A percentile compares a stretch with the other conserved stretches of the same genome.
Conservation (phyloP, 2,329 filamentous ascomycete genomes). For the Corniculantispora saksenae region DNA sequence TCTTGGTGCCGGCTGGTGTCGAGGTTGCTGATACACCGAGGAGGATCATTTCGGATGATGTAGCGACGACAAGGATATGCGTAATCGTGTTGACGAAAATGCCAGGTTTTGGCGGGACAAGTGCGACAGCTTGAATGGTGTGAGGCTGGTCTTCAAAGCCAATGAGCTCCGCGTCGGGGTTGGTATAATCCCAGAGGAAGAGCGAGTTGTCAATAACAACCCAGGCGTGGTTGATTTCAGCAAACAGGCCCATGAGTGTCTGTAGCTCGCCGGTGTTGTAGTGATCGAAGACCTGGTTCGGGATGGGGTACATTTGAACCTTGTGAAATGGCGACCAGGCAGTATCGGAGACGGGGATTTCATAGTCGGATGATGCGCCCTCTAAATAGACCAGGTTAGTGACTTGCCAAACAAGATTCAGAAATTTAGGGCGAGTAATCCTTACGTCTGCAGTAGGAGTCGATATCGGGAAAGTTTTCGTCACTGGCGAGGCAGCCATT, state of each 20-base stretch:
- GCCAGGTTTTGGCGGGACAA: constrained; percentile 79
- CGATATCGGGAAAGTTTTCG: constrained; percentile 81
- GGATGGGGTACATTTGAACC: constrained; percentile 83
- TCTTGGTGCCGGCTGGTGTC: constrained; percentile 67
- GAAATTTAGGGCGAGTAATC: constrained; percentile 26
- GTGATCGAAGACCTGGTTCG: constrained; percentile 88
- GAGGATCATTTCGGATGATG: constrained; percentile 78
- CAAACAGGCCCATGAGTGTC: constrained; percentile 94
- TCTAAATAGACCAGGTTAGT: constrained; percentile 54
- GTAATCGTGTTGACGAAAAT: constrained; percentile 88
- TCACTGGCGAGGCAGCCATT: constrained; percentile 77
- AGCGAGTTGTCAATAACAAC: constrained; percentile 93
- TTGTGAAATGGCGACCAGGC: constrained; percentile 91
- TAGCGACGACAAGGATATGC: constrained; percentile 86
- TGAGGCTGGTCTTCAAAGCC: constrained; percentile 88
- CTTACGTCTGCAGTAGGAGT: constrained; percentile 86
- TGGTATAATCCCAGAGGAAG: constrained; percentile 97
- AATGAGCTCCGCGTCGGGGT: constrained; percentile 85
- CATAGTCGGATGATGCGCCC: constrained; percentile 89
- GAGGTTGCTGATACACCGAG: constrained; percentile 77
- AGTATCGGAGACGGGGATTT: constrained; percentile 65
- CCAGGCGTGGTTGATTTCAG: constrained; percentile 93
- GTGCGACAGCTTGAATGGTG: constrained; percentile 86
- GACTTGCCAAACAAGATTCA: neutral
- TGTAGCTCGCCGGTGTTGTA: constrained; percentile 85